Evolutionary conservation across 106 monocot species (phyloP), one percentile per base, ranked within the genome.

Genomic region (Triglochin maritima): DNA sequence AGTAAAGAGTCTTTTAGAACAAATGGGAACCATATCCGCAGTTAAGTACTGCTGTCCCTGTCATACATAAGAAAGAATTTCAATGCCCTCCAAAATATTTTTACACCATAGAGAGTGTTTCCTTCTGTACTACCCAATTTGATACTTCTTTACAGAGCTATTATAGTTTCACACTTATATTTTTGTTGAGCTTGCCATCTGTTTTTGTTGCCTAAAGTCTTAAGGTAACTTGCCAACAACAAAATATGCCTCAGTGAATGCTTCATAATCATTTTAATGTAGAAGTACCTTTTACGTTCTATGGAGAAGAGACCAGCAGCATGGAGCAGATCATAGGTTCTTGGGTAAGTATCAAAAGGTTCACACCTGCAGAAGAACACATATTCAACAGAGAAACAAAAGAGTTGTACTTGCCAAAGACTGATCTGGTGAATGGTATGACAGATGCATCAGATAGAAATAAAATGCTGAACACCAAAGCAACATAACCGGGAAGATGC

Each of bases 291-390:
- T 75, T 84, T 82, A 57, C 78, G 71, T 60, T 93, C 92, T 68
- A 46, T 79, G 56, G 83, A 88, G 70, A 93, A 88, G 42, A 93
- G 79, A 44, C 81, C 81, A 73, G 71, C 74, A 41, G 92, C 86
- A 79, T 85, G 88, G 58, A 93, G 53, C 3, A 93, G 64, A 63
- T 93, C 92, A 11, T 93, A 93, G 14, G 85, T 93, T 68, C 92
- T 79, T 65, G 92, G 92, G 83, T 93, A 93, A 46, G 92, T 93
- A 76, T 93, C 92, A 78, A 93, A 93, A 57, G 92, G 73, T 69
- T 93, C 88, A 69, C 92, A 93, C 92, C 92, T 93, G 70, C 46
- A 74, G 2, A 49, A 44, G 46, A 66, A 67, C 11, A n/a, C 44
- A 44, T 60, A 16, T 58, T 4, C 47, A 17, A 46, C 12, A 63